A percentile compares a stretch with the other conserved stretches of the same genome.
Evolutionary conservation across 2,329 filamentous ascomycete species (phyloP).

Genomic region (Niveomyces coronatus): DNA sequence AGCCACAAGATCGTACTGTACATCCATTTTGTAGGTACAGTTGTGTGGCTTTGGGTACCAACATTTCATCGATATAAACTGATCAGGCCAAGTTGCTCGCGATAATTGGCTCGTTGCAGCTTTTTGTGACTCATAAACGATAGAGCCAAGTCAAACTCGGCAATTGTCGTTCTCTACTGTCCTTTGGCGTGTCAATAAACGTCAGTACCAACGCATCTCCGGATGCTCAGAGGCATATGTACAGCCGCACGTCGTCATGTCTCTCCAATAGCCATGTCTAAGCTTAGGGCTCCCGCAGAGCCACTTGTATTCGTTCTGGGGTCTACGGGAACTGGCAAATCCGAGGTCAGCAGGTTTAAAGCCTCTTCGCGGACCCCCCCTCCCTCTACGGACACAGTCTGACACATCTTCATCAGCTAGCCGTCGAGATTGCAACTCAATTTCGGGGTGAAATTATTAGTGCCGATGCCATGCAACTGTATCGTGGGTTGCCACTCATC

Average conservation of each 20-base stretch:
- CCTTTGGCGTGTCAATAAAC: too few species aligned
- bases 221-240: slow-evolving; percentile 4
- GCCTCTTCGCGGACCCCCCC: neutral
- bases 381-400: too few species aligned
- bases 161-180: too few species aligned
- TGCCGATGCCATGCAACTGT: slow-evolving; percentile 96
- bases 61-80: too few species aligned
- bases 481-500: slow-evolving; percentile 81
- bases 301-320: slow-evolving; percentile 77
- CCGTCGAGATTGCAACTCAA: slow-evolving; percentile 71
- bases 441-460: slow-evolving; percentile 95
- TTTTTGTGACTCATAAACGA: too few species aligned
- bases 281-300: slow-evolving; percentile 28
- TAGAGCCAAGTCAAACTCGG: too few species aligned
- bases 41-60: too few species aligned
- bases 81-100: too few species aligned
- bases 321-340: slow-evolving; percentile 89
- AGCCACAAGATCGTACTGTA: too few species aligned
- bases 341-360: slow-evolving; percentile 50
- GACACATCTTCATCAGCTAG: slow-evolving; percentile 48
- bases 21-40: too few species aligned
- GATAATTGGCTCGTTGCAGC: too few species aligned
- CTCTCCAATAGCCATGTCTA: slow-evolving; percentile 27
- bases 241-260: slow-evolving; percentile 22
- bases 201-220: too few species aligned